A percentile compares a stretch with the other conserved stretches of the same genome.
These are phyloP conservation scores for Ophiognomonia clavigignenti-juglandacearum DNA, from an alignment of 2,329 filamentous ascomycete genomes.

Conservation along the genomic window DNA sequence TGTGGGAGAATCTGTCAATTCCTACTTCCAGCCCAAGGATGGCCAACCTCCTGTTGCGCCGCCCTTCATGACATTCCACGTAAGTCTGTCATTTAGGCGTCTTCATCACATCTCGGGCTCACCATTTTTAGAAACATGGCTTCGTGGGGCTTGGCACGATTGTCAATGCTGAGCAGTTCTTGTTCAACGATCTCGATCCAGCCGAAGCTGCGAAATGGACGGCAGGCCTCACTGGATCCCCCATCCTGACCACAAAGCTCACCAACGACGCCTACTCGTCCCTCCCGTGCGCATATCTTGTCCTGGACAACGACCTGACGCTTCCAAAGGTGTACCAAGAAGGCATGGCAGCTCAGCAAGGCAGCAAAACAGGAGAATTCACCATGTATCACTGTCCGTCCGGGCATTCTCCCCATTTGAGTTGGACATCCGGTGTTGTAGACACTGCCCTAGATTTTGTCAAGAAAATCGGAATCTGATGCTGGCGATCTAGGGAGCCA, in stretches of 20 bases:
- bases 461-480: background rate
- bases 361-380: conserved; percentile 21
- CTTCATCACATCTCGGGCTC: background rate
- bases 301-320: conserved; percentile 24
- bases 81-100: conserved; percentile 9
- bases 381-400: conserved; percentile 21
- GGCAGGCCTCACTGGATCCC: conserved; percentile 23
- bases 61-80: conserved; percentile 25
- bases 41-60: conserved; percentile 17
- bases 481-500: no score
- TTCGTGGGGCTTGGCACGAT: conserved; percentile 21
- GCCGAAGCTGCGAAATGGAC: conserved; percentile 21
- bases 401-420: conserved; percentile 28
- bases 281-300: conserved; percentile 28
- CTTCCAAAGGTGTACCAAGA: conserved; percentile 28
- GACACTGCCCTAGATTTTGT: conserved; percentile 22
- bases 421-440: conserved; percentile 24
- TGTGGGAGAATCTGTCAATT: conserved; percentile 24
- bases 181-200: conserved; percentile 25
- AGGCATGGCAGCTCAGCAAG: conserved; percentile 24
- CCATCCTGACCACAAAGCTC: conserved; percentile 22
- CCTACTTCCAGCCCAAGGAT: conserved; percentile 26
- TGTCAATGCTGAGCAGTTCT: conserved; percentile 20
- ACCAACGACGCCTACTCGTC: conserved; percentile 26
- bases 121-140: background rate